Evolutionary conservation across 352 stramenopile genomes (phyloP), one percentile per base, ranked within the genome.

Genomic region (Phytophthora hybrid): DNA sequence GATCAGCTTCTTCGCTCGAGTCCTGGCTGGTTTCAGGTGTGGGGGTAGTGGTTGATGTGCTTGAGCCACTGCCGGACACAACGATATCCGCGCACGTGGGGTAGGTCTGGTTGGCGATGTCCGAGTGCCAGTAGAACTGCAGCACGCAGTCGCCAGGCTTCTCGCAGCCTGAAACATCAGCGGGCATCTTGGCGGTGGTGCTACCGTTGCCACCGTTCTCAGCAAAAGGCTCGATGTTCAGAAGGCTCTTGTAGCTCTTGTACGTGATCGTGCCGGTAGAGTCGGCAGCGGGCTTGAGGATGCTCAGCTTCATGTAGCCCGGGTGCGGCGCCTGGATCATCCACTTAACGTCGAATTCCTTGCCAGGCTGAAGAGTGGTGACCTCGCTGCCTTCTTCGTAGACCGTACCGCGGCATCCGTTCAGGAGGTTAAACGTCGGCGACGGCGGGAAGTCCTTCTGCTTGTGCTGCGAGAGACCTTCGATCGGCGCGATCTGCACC

Each of bases 241-340:
- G 71, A 21, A 92, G 13, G 1, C 53, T 72, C 16, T 60, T 67
- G 51, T 80, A 71, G 10, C 59, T 73, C 37, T 87, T 68, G 77
- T 90, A 90, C 49, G 64, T 88, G 71, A 90, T 84, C 13, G 66
- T 79, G 41, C 82, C 82, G 3, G 58, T 67, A 1, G 74, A 59
- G 21, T 82, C 79, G 1, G 59, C 72, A 56, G 60, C 80, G 4
- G 84, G 82, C 59, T 88, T 89, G 54, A 90, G 72, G 37, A 92
- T 80, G 55, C 65, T 83, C 37, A 92, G 69, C 59, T 83, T 81
- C 62, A 85, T 78, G 56, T 61, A 81, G 13, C 84, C 81, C 4
- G 82, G 82, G 69, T 92, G 84, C 3, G 84, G 82, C 8, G 82
- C 84, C 71, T 85, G 66, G 65, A 92, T 87, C 9, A 52, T 77